Conservation (phyloP, 2,329 filamentous ascomycete species). For the Nigrograna mackinnonii region DNA sequence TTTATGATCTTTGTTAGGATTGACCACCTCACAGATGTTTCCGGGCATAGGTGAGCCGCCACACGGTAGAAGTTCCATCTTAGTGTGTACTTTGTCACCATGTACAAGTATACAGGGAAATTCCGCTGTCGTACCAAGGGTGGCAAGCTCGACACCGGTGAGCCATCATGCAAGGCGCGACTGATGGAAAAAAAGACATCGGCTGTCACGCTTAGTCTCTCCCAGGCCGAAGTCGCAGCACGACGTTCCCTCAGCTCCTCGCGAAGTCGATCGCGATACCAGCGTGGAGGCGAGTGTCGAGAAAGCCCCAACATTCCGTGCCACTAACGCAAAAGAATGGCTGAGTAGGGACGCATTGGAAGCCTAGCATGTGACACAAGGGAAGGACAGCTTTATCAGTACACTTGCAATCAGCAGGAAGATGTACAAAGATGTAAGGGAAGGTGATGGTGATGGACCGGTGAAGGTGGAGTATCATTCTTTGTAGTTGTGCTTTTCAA, state of each 20-base stretch:
- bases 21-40: conserved; percentile 48
- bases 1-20: conserved; percentile 45
- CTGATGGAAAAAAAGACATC: conserved; percentile 49
- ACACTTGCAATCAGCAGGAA: too few species aligned
- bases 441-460: too few species aligned
- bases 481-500: too few species aligned
- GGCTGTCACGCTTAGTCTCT: conserved; percentile 49
- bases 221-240: conserved; percentile 27
- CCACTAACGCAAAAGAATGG: conserved; percentile 10
- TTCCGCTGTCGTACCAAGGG: conserved; percentile 23
- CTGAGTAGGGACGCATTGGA: too few species aligned
- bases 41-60: conserved; percentile 35
- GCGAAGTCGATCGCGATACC: conserved; percentile 44
- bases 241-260: conserved; percentile 45
- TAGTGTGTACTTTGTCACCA: conserved; percentile 49
- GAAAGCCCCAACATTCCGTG: conserved; percentile 34
- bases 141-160: conserved; percentile 32
- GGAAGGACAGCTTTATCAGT: too few species aligned
- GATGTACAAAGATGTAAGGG: too few species aligned
- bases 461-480: too few species aligned
- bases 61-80: conserved; percentile 47
- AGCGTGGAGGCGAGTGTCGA: conserved; percentile 36
- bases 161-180: conserved; percentile 45
- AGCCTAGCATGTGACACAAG: too few species aligned
- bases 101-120: conserved; percentile 42